Percentiles rank a stretch among this genome's conserved stretches.
Evolutionary conservation across 768 basidiomycete genomes (phyloP).

Genomic region (Boletus huronensis): DNA sequence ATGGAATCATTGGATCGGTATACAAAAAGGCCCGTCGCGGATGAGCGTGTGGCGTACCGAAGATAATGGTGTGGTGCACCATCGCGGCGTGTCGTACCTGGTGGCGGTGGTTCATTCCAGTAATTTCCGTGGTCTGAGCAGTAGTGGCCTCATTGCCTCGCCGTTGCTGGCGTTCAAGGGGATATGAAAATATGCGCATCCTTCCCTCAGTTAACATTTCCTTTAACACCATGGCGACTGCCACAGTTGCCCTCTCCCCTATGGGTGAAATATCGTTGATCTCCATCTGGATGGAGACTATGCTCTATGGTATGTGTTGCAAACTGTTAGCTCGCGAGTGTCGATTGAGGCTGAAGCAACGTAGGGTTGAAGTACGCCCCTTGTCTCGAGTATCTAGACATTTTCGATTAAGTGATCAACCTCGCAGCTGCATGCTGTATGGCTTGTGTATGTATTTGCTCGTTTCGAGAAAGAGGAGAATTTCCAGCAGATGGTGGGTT

Average conservation of each 20-base stretch:
- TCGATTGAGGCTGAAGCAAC: background rate
- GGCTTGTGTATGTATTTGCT: constrained; percentile 15
- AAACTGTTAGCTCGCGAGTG: background rate
- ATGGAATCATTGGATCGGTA: background rate
- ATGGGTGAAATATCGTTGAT: constrained; percentile 14
- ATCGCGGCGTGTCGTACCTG: constrained; percentile 4
- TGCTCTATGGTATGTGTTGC: constrained; percentile 16
- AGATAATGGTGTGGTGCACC: background rate
- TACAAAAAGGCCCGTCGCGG: background rate
- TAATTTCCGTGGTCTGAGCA: background rate
- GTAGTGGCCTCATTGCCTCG: background rate
- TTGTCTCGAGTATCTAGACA: background rate
- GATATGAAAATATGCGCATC: background rate
- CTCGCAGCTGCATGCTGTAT: constrained; percentile 12
- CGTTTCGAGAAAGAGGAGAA: background rate
- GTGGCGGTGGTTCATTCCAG: background rate
- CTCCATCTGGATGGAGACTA: constrained; percentile 15
- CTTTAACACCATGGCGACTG: constrained; percentile 4
- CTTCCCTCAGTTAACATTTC: background rate
- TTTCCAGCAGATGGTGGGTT: constrained; percentile 4
- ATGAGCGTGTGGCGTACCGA: background rate
- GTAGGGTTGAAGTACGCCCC: constrained; percentile 11
- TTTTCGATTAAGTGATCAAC: background rate
- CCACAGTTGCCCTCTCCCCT: background rate
- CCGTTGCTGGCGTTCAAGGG: background rate